A percentile compares a stretch with the other conserved stretches of the same genome.
Evolutionary conservation across 257 asterid genomes (phyloP).

Genomic region (Solanum neorickii): DNA sequence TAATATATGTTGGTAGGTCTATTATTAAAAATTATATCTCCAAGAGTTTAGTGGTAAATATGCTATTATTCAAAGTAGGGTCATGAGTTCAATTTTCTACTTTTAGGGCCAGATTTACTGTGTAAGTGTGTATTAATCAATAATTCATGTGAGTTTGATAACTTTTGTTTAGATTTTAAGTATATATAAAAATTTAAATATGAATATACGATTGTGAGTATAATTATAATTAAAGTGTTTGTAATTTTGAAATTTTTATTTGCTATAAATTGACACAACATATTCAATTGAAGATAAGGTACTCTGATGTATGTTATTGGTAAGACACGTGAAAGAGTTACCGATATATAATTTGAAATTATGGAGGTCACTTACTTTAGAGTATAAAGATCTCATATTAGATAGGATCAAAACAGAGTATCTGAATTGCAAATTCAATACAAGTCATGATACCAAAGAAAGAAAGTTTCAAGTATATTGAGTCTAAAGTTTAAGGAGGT

Average conservation of each 20-base stretch:
- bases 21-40: not conserved
- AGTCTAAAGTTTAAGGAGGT: not conserved
- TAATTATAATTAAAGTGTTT: too few species aligned
- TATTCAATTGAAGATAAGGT: not conserved
- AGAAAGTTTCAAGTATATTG: not conserved
- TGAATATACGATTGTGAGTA: too few species aligned
- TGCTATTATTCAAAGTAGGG: not conserved
- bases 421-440: not conserved
- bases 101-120: accelerated
- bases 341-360: not conserved
- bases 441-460: too few species aligned
- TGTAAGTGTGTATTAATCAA: not conserved
- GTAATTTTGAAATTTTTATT: not conserved
- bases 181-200: too few species aligned
- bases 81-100: not conserved
- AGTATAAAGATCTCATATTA: not conserved
- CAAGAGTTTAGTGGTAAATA: not conserved
- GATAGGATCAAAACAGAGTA: not conserved
- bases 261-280: not conserved
- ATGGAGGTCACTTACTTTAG: not conserved
- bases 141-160: not conserved
- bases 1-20: not conserved
- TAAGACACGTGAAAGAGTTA: not conserved
- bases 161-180: not conserved
- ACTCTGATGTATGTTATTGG: not conserved